Percentiles rank a stretch among this genome's conserved stretches.
These are phyloP conservation scores for Anisodus tanguticus DNA, from an alignment of 257 asterid genomes.

Conservation along the genomic window DNA sequence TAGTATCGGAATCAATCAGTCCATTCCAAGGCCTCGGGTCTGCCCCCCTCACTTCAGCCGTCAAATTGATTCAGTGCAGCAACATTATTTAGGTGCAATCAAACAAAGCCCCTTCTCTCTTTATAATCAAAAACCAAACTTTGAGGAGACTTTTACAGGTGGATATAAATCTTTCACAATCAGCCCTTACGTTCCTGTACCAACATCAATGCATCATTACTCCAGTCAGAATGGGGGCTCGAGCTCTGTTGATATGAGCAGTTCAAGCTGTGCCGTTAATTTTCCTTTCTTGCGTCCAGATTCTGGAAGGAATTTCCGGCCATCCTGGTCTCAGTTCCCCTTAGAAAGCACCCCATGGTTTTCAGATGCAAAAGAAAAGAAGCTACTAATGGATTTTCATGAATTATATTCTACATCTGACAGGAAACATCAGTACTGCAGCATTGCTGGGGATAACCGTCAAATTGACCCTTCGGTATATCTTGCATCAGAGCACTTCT, in stretches of 20 bases:
- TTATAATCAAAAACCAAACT: slow-evolving; percentile 31
- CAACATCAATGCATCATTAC: slow-evolving; percentile 39
- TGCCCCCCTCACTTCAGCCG: slow-evolving; percentile 38
- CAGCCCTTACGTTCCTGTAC: slow-evolving; percentile 38
- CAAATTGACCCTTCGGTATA: slow-evolving; percentile 38
- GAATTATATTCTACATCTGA: slow-evolving; percentile 39
- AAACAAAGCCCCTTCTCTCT: slow-evolving; percentile 36
- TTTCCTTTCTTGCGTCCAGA: slow-evolving; percentile 59
- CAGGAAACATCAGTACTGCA: slow-evolving; percentile 35
- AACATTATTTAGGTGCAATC: slow-evolving; percentile 40
- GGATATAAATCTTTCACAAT: slow-evolving; percentile 37
- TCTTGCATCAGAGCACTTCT: slow-evolving; percentile 38
- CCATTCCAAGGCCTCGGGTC: slow-evolving; percentile 33
- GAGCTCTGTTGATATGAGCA: slow-evolving; percentile 35
- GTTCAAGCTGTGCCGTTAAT: slow-evolving; percentile 45
- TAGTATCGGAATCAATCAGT: slow-evolving; percentile 40
- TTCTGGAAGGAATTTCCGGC: slow-evolving; percentile 40
- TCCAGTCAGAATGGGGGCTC: slow-evolving; percentile 36
- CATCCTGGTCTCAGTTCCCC: slow-evolving; percentile 49
- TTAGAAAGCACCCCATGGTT: slow-evolving; percentile 41
- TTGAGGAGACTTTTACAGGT: slow-evolving; percentile 41
- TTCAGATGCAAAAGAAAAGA: slow-evolving; percentile 43
- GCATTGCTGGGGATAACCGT: slow-evolving; percentile 37
- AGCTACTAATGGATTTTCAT: slow-evolving; percentile 30
- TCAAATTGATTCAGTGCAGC: slow-evolving; percentile 38